A percentile compares a stretch with the other conserved stretches of the same genome.
These are phyloP conservation scores for Alternaria gansuensis DNA, from an alignment of 2,329 filamentous ascomycete genomes.

Conservation along the genomic window DNA sequence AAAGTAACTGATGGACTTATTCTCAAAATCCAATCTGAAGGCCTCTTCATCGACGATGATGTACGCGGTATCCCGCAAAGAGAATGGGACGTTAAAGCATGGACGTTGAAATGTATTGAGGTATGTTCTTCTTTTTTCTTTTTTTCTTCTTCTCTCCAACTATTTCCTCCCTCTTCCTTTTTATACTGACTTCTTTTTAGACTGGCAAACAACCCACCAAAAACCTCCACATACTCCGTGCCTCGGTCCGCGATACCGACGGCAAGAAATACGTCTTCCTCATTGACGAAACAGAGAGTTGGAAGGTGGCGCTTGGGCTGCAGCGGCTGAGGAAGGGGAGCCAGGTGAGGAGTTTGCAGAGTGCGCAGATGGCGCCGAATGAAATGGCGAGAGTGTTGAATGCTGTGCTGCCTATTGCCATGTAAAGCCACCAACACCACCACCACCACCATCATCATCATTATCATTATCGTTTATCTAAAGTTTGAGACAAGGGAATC, in stretches of 20 bases:
- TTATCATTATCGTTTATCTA: too few relatives aligned
- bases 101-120: constrained; percentile 94
- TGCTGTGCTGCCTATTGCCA: constrained; percentile 35
- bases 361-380: constrained; percentile 61
- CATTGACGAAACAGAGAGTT: constrained; percentile 66
- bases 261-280: constrained; percentile 70
- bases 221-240: constrained; percentile 64
- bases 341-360: constrained; percentile 64
- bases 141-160: too few relatives aligned
- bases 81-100: constrained; percentile 98
- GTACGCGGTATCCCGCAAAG: constrained; percentile 89
- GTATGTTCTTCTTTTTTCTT: constrained; percentile 31
- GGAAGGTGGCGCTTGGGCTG: constrained; percentile 69
- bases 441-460: too few relatives aligned
- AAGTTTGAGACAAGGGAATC: too few relatives aligned
- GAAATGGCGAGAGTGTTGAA: constrained; percentile 55
- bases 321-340: constrained; percentile 65
- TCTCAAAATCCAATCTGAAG: constrained; percentile 89
- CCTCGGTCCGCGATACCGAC: constrained; percentile 66
- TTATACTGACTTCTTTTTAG: constrained; percentile 29
- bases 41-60: constrained; percentile 97
- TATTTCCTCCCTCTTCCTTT: too few relatives aligned
- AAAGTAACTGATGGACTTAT: constrained; percentile 92
- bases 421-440: background rate
- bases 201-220: constrained; percentile 57